Conservation (phyloP, 805 yeast species). For the Metschnikowia arizonensis region DNA sequence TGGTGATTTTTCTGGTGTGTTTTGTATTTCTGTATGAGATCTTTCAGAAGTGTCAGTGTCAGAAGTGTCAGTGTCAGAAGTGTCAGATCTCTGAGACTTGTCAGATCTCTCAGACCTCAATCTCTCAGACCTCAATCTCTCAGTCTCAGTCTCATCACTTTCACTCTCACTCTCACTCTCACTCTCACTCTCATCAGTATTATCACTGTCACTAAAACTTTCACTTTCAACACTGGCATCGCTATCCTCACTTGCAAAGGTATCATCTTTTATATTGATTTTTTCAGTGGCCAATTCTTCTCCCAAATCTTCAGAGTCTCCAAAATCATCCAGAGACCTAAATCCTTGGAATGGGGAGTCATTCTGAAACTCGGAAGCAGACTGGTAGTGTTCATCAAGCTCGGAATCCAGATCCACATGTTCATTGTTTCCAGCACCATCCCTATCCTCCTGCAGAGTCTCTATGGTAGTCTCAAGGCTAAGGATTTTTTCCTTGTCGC, state of each 20-base stretch:
- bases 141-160: no score
- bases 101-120: no score
- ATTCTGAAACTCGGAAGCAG: constrained; percentile 30
- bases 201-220: constrained; percentile 5
- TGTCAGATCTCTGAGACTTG: no score
- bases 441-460: no score
- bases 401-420: constrained; percentile 8
- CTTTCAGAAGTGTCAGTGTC: no score
- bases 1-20: no score
- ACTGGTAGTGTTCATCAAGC: constrained; percentile 26
- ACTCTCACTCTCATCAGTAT: constrained; percentile 9
- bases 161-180: not conserved
- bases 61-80: no score
- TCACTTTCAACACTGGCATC: constrained; percentile 10
- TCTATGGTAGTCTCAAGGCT: no score
- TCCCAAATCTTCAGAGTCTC: constrained; percentile 5
- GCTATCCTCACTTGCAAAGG: constrained; percentile 1
- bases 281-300: not conserved
- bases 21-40: no score
- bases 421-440: constrained; percentile 15
- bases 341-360: constrained; percentile 15
- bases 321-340: not conserved
- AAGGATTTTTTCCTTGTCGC: not conserved
- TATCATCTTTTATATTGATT: no score
- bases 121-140: no score